A percentile compares a stretch with the other conserved stretches of the same genome.
Conservation (phyloP, 148 eudicot genomes). For the Nyssa sinensis region DNA sequence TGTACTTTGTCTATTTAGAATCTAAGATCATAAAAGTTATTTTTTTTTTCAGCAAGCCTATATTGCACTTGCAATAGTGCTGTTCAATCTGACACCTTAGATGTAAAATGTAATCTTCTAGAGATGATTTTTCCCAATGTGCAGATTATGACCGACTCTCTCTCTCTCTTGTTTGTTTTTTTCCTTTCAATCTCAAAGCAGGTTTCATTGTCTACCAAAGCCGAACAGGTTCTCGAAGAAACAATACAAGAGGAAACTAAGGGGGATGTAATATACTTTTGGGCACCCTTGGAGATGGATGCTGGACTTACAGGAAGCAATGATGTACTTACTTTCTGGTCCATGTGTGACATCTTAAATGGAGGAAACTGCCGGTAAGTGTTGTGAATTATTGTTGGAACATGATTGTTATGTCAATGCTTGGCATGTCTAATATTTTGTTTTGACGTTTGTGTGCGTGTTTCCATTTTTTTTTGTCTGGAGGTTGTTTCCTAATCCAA, state of each 20-base stretch:
- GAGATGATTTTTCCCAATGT: neutral
- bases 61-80: neutral
- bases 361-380: conserved; percentile 89
- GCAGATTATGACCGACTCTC: neutral
- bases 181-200: conserved; percentile 21
- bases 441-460: neutral
- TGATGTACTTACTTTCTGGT: conserved; percentile 73
- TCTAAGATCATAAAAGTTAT: neutral
- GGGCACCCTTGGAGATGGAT: conserved; percentile 62
- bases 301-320: conserved; percentile 46
- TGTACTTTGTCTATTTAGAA: neutral
- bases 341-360: conserved; percentile 85
- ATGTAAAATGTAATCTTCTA: neutral
- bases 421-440: neutral
- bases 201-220: conserved; percentile 71
- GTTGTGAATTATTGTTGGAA: neutral
- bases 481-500: neutral
- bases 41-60: neutral
- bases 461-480: neutral
- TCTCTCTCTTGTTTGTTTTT: too few species aligned
- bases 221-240: conserved; percentile 75
- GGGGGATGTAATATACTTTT: conserved; percentile 84
- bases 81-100: neutral
- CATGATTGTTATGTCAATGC: conserved; percentile 2
- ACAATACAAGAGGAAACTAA: conserved; percentile 51